Percentiles rank a stretch among this genome's conserved stretches.
These are phyloP conservation scores for Nicotiana paniculata DNA, from an alignment of 257 asterid genomes.

Conservation along the genomic window DNA sequence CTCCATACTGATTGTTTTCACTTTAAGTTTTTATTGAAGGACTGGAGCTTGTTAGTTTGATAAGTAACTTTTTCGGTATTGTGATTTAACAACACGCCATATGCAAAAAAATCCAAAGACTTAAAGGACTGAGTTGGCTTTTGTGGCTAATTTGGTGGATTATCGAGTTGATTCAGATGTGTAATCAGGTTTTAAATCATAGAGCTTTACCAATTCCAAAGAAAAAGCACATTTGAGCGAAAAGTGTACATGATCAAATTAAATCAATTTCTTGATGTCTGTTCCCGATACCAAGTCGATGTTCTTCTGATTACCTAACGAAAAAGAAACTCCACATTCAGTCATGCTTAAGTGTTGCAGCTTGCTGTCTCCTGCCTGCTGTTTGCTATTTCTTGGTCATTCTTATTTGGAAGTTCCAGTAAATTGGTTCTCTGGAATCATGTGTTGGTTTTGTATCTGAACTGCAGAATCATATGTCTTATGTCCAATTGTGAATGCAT, in stretches of 20 bases:
- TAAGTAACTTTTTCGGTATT: not conserved
- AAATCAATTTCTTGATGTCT: not conserved
- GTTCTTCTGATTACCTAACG: not conserved
- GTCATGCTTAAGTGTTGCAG: not conserved
- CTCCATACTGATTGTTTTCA: not conserved
- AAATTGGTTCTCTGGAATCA: not conserved
- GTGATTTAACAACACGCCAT: not conserved
- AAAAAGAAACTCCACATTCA: not conserved
- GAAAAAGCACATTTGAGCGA: not conserved
- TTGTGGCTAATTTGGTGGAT: not conserved
- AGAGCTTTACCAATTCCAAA: not conserved
- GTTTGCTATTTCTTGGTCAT: not conserved
- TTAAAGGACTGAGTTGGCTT: not conserved
- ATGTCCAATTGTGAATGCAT: not conserved
- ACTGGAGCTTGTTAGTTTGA: not conserved
- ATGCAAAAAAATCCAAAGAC: not conserved
- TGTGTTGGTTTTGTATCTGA: not conserved
- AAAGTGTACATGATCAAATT: not conserved
- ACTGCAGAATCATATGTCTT: not conserved
- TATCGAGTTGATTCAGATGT: not conserved
- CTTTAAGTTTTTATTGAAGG: not conserved
- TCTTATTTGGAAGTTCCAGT: too few relatives aligned
- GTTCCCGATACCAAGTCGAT: not conserved
- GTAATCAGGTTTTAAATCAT: not conserved
- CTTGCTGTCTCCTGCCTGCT: not conserved